Evolutionary conservation across 2,329 filamentous ascomycete species (phyloP).

Genomic region (Clathrospora elynae): DNA sequence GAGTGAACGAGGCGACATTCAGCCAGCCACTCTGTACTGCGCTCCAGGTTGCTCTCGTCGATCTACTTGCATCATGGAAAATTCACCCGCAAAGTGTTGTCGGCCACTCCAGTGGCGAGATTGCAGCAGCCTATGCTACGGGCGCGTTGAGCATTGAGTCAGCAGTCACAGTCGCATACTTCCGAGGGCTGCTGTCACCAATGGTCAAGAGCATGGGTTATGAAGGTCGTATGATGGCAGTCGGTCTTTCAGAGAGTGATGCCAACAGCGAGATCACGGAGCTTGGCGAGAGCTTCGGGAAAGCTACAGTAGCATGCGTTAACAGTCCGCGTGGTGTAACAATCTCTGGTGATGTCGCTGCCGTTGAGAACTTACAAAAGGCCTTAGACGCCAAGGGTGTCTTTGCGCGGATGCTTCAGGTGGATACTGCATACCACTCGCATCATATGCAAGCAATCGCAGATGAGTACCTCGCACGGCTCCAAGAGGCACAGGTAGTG

Average conservation of each 20-base stretch:
- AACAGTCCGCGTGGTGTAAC: conserved; percentile 54
- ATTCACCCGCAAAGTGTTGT: conserved; percentile 22
- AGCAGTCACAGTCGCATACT: conserved; percentile 21
- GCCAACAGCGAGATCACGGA: conserved; percentile 7
- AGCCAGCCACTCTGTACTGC: conserved; percentile 30
- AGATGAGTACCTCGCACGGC: conserved; percentile 19
- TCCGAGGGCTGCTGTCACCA: conserved; percentile 12
- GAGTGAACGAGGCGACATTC: conserved; percentile 17
- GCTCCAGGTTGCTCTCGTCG: conserved; percentile 32
- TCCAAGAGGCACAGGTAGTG: conserved; percentile 9
- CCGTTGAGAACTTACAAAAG: conserved; percentile 43
- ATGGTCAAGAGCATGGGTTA: conserved; percentile 12
- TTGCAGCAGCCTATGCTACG: conserved; percentile 31
- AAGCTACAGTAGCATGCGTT: conserved; percentile 30
- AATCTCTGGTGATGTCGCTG: conserved; percentile 51
- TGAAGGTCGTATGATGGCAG: conserved; percentile 37
- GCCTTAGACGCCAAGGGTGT: conserved; percentile 42
- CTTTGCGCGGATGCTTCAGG: conserved; percentile 49
- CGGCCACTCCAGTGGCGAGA: conserved; percentile 38
- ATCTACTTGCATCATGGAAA: conserved; percentile 20
- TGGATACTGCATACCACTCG: conserved; percentile 55
- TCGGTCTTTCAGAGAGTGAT: conserved; percentile 31
- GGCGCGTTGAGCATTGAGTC: conserved; percentile 13
- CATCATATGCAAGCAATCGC: conserved; percentile 46
- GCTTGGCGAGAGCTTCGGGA: conserved; percentile 19